Percentiles rank a stretch among this genome's conserved stretches.
phyloP scores from a whole-genome alignment of 2,329 filamentous ascomycete species.

The Calonectria pteridis region DNA sequence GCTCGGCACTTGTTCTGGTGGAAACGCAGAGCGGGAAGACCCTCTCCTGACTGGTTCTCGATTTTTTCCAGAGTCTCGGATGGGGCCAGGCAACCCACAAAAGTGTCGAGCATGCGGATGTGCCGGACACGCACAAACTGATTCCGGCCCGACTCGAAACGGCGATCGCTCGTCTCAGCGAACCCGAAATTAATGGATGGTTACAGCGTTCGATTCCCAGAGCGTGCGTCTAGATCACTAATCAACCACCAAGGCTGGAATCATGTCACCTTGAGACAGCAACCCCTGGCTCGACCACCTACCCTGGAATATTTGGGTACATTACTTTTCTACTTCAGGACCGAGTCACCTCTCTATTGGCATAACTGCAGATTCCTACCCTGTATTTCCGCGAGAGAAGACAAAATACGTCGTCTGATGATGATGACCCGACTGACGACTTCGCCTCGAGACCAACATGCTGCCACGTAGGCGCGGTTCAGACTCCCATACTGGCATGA shows the following conservation, averaged over 20 bases:
- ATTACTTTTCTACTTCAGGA: constrained; percentile 2
- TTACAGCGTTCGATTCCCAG: not conserved
- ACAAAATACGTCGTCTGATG: not conserved
- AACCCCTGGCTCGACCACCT: constrained; percentile 3
- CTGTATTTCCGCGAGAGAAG: not conserved
- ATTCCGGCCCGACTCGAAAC: constrained; percentile 1
- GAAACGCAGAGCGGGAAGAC: not conserved
- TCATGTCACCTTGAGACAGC: constrained; percentile 7
- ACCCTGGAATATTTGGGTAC: constrained; percentile 1
- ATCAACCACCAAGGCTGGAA: not conserved
- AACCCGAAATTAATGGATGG: constrained; percentile 7
- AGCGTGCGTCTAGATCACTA: not conserved
- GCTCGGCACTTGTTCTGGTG: not conserved
- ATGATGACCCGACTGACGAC: constrained; percentile 10
- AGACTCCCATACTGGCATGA: constrained; percentile 19
- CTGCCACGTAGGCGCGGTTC: constrained; percentile 26
- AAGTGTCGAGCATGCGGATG: not conserved
- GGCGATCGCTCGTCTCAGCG: not conserved
- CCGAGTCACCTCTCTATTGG: not conserved
- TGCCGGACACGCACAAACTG: not conserved
- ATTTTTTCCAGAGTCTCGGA: not conserved
- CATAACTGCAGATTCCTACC: not conserved
- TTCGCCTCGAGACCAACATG: constrained; percentile 4
- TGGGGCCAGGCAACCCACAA: not conserved
- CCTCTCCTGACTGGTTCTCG: not conserved